Conservation (phyloP, 805 yeast genomes). For the Candida tallmaniae region DNA sequence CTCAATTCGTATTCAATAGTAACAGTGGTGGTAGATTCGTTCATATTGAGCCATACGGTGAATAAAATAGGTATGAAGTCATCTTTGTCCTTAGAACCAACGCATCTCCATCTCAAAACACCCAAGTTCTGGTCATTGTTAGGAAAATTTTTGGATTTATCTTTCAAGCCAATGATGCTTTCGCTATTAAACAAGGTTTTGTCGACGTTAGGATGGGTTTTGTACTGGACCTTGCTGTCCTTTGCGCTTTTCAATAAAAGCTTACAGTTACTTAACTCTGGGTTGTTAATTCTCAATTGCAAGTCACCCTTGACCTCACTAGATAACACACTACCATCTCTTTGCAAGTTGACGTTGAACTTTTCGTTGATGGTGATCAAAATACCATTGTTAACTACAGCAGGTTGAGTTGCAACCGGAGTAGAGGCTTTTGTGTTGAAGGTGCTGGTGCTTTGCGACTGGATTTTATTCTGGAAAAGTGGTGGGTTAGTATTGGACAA, state of each 20-base stretch:
- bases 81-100: constrained; percentile 57
- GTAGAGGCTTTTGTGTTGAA: constrained; percentile 13
- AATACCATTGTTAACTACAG: constrained; percentile 65
- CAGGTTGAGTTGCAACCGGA: constrained; percentile 16
- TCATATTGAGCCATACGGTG: constrained; percentile 78
- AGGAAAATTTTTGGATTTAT: constrained; percentile 78
- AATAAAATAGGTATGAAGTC: constrained; percentile 62
- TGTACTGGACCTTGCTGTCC: constrained; percentile 58
- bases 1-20: constrained; percentile 86
- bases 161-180: constrained; percentile 68
- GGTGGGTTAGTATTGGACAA: constrained; percentile 29
- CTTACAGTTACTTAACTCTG: constrained; percentile 63
- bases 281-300: constrained; percentile 79
- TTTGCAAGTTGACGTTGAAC: constrained; percentile 67
- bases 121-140: constrained; percentile 86
- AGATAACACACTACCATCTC: constrained; percentile 71
- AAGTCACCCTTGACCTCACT: constrained; percentile 88
- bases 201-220: constrained; percentile 96
- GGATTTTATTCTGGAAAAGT: constrained; percentile 15
- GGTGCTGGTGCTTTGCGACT: constrained; percentile 2
- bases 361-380: constrained; percentile 74
- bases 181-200: constrained; percentile 57
- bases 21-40: constrained; percentile 55
- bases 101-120: constrained; percentile 88
- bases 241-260: constrained; percentile 52